Evolutionary conservation across 768 basidiomycete genomes (phyloP).

Genomic region (Cystobasidiopsis lactophilus): DNA sequence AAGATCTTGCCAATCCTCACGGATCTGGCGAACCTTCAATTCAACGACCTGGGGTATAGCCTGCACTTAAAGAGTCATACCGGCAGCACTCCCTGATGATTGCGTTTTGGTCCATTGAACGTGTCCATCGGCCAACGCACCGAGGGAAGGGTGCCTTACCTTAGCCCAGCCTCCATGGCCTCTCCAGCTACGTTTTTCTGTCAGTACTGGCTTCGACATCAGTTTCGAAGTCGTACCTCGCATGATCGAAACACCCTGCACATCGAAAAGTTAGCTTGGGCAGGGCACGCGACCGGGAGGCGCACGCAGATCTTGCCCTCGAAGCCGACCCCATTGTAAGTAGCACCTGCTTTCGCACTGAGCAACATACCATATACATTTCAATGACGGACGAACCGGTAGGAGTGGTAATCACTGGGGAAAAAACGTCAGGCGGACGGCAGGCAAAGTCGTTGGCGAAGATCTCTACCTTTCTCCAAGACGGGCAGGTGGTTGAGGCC

Average conservation of each 20-base stretch:
- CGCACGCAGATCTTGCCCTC: conserved; percentile 48
- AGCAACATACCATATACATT: conserved; percentile 29
- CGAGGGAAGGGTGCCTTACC: no score
- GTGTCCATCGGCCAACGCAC: no score
- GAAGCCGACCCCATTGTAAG: conserved; percentile 61
- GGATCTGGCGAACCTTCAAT: conserved; percentile 10
- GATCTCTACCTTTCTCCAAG: conserved; percentile 39
- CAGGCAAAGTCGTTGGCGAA: no score
- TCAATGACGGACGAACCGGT: background rate
- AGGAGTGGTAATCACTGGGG: background rate
- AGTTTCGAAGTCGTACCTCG: no score
- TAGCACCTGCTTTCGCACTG: conserved; percentile 52
- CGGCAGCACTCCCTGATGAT: conserved; percentile 88
- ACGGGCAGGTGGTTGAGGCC: conserved; percentile 70
- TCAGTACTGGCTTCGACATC: no score
- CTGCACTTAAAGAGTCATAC: conserved; percentile 31
- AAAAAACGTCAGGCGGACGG: no score
- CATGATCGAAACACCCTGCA: no score
- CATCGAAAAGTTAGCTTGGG: conserved; percentile 31
- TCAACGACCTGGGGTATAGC: background rate
- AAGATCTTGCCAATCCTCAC: conserved; percentile 87
- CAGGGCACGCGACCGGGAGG: conserved; percentile 40
- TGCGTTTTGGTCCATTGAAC: conserved; percentile 38
- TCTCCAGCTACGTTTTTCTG: no score
- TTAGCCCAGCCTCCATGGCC: no score